Base-by-base conservation (phyloP, 768 basidiomycete species). In the Daedaleopsis sinensis region DNA sequence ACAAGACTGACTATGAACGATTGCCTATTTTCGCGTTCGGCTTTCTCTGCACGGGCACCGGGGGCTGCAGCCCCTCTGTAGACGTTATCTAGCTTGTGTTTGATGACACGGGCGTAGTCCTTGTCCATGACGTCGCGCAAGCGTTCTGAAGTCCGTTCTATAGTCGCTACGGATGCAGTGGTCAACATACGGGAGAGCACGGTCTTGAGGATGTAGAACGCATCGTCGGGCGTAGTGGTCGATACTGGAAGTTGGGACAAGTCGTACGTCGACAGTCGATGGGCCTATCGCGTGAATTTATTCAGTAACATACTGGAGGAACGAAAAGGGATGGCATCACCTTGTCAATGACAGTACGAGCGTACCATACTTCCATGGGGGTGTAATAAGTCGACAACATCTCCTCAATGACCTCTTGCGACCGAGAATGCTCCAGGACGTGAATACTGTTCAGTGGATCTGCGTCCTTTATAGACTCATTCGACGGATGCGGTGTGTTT, bases 361-460 rank as follows among this genome's bases (percentile, higher is more conserved):
- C 83, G 74, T 96, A 98, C 96, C 96, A 98, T 5, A 89, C 75
- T 71, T 99, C 97, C 58, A 98, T 78, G 4, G 96, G 94, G 36
- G 88, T 81, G 68, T 98, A 98, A 68, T 92, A 96, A 11, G 82
- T 82, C 10, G 72, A 74, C 12, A 94, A 79, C 35, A 96, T 74
- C 52, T 84, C 79, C 42, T 90, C 83, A 58, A 98, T 89, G 16
- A 86, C 71, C 35, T 69, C 66, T 53, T 84, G 81, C 18, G 86
- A 89, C 3, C 76, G 73, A 3, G 85, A 89, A 5, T 77, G 70
- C 50, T 84, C 80, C 39, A 88, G 70, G 5, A 71, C 69, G 27
- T 65, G 55, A 21, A 73, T 36, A 15, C 62, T 69, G 16, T 70
- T 62, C 1, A 61, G 27, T 32, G 37, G 10, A n/a, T 5, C 46